Base-by-base conservation (phyloP, 495 filamentous ascomycete species). In the Mycothermus thermophilus region DNA sequence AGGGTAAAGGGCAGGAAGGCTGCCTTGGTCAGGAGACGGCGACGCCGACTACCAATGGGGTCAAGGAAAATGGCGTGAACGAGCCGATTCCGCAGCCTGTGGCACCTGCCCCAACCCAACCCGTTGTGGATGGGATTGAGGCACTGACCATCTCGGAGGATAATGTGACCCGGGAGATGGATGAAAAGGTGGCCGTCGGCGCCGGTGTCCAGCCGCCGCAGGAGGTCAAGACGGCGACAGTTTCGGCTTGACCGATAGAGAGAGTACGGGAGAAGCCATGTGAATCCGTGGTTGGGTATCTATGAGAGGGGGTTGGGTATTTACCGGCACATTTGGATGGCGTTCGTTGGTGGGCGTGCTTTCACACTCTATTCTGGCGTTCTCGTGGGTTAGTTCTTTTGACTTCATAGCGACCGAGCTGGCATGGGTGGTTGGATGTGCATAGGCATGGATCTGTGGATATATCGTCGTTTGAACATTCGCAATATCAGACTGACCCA, bases 111-210 rank as follows among this genome's bases (percentile, higher is more conserved):
- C 14, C 39, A 4, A 24, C 31, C 3, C 32, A 27, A 3, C 41
- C 34, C 19, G 39, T 39, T 9, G 26, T 34, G 5, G 45, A 45
- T 25, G 47, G 30, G 3, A 33, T 53, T 12, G 25, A 48, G 26
- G 38, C 25, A 0, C 36, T 51, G 11, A 12, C 34, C 12, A 41
- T 51, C 11, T 20, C 37, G 3, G 47, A 46, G 15, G 31, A 33
- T 8, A 28, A 30, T 8, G 25, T 28, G 14, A 27, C 25, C 22
- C 38, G 13, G 10, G 38, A 47, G 27, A 43, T 46, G 4, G 38
- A 38, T 26, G 51, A 58, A 41, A 48, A 56, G 40, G 28, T 48
- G 27, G 20, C 38, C 7, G 27, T 11, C 1, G 18, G 15, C 1
- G 26, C 28, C 7, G n/a, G 35, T 33, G 23, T 4, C 26, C n/a